Conservation (phyloP, 345 rosid species). For the Toxicodendron radicans region DNA sequence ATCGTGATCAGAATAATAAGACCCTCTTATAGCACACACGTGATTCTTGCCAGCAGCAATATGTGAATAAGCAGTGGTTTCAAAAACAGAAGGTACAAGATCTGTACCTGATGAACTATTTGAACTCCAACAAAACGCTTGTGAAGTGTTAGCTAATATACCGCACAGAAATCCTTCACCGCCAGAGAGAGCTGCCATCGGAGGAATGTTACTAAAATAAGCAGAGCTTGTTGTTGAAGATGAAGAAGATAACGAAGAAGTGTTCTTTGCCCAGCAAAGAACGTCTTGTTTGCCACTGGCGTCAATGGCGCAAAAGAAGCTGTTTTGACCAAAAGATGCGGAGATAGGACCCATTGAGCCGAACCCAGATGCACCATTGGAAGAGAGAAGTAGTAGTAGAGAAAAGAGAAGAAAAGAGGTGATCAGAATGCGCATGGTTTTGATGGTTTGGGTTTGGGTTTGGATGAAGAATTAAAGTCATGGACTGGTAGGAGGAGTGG, state of each 20-base stretch:
- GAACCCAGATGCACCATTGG: conserved; percentile 51
- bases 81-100: conserved; percentile 65
- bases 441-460: not conserved
- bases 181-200: conserved; percentile 70
- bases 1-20: conserved; percentile 68
- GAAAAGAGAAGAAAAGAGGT: conserved; percentile 23
- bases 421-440: conserved; percentile 27
- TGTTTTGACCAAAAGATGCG: conserved; percentile 72
- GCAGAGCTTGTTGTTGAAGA: conserved; percentile 23
- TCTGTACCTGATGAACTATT: conserved; percentile 45
- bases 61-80: conserved; percentile 59
- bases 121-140: conserved; percentile 65
- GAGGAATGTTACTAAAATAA: conserved; percentile 38
- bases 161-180: conserved; percentile 87
- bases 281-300: conserved; percentile 85
- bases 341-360: conserved; percentile 87
- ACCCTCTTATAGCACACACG: conserved; percentile 86
- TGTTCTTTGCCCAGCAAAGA: conserved; percentile 77
- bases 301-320: conserved; percentile 94
- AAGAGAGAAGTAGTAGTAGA: conserved; percentile 26
- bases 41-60: conserved; percentile 85
- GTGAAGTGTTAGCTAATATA: conserved; percentile 65
- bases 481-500: not conserved
- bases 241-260: conserved; percentile 36
- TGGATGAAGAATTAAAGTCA: conserved; percentile 10